Evolutionary conservation across 768 basidiomycete species (phyloP), one percentile per base, ranked within the genome.

Genomic region (Saitozyma sp.): DNA sequence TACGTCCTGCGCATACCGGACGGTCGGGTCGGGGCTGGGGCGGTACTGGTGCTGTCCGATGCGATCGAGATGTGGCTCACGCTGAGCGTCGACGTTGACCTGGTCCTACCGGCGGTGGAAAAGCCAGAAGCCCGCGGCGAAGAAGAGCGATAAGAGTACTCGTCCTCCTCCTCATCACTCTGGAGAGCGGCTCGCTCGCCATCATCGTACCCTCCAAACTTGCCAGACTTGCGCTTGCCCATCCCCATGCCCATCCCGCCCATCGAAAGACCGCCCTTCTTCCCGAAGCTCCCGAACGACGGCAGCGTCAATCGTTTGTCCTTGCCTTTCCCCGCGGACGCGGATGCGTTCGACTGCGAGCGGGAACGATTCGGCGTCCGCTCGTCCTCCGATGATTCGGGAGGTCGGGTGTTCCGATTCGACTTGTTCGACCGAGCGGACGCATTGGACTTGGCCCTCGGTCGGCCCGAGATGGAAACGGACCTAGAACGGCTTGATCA

Each of bases 281-380:
- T 73, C 6, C 77, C 68, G 4, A 80, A 74, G 5, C 75, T 74
- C 9, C 73, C 75, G 54, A 80, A 76, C 17, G 76, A 69, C 1
- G 73, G 60, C 8, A 74, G 43, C 49, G 73, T 73, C 13, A 66
- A 70, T 13, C 66, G 56, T 29, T 66, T 68, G 52, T 67, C 69
- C 53, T 75, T 75, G 8, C 59, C 59, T 56, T 66, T 68, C 16
- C 62, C 48, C 4, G 67, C 69, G 2, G 64, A 53, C 8, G 69
- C 62, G 13, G 73, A 72, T 11, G 70, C 76, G 54, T 72, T 76
- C 42, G 71, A 74, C 17, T 75, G 71, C 16, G 79, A 79, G 61
- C 79, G 69, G 38, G 75, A 66, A 20, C 79, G 74, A 49, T 73
- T 75, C 13, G 56, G 51, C 11, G 66, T 61, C 20, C 45, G 39